A percentile compares a stretch with the other conserved stretches of the same genome.
These are phyloP conservation scores for Picochlorum costavermella DNA, from an alignment of 139 green algal species.

Conservation along the genomic window DNA sequence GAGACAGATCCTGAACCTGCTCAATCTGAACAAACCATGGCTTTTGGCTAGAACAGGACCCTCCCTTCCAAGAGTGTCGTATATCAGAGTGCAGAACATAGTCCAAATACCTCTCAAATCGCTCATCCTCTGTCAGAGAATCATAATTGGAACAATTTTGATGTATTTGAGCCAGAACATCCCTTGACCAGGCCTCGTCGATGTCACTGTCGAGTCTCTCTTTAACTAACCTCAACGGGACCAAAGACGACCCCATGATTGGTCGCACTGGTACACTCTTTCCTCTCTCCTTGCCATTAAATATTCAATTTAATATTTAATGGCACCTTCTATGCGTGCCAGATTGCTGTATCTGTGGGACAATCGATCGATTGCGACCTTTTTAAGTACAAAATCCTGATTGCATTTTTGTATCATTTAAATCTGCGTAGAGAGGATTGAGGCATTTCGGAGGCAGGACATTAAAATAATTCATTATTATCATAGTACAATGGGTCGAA, in stretches of 20 bases:
- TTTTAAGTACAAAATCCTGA: too few relatives aligned
- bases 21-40: slow-evolving; percentile 64
- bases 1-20: slow-evolving; percentile 57
- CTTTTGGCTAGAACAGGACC: slow-evolving; percentile 14
- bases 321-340: too few relatives aligned
- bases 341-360: too few relatives aligned
- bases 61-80: background rate
- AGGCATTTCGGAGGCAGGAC: too few relatives aligned
- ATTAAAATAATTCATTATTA: background rate
- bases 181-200: background rate
- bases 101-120: background rate
- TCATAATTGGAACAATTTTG: background rate
- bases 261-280: too few relatives aligned
- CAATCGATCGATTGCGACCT: too few relatives aligned
- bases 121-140: background rate
- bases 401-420: too few relatives aligned
- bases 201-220: background rate
- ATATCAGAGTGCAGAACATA: background rate
- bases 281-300: too few relatives aligned
- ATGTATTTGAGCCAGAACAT: background rate
- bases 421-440: too few relatives aligned
- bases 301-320: too few relatives aligned
- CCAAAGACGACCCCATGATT: too few relatives aligned
- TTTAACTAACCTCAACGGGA: too few relatives aligned
- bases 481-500: slow-evolving; percentile 6